Evolutionary conservation across 179 eudicot genomes (phyloP).

Genomic region (Gypsophila paniculata): DNA sequence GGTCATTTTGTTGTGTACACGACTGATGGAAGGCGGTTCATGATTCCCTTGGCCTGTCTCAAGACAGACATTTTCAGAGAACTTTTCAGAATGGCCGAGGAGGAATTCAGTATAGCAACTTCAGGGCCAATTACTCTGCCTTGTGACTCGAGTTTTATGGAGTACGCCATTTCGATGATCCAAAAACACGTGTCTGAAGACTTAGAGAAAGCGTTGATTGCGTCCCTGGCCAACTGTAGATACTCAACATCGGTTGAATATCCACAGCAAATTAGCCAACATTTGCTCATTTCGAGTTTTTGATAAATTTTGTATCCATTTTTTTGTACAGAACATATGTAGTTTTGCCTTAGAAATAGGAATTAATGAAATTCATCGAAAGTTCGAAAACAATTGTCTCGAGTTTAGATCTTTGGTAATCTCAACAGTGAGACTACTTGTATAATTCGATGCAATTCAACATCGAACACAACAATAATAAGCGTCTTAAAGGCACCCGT

Average conservation of each 20-base stretch:
- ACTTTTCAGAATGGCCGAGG: slow-evolving; percentile 40
- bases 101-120: slow-evolving; percentile 22
- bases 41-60: background rate
- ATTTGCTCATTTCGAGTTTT: slow-evolving; percentile 6
- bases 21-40: background rate
- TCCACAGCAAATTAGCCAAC: background rate
- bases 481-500: background rate
- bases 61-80: slow-evolving; percentile 27
- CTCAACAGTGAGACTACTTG: too few relatives aligned
- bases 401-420: too few relatives aligned
- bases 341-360: background rate
- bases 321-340: background rate
- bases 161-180: slow-evolving; percentile 23
- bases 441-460: background rate
- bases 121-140: slow-evolving; percentile 13
- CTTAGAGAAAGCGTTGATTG: slow-evolving; percentile 21
- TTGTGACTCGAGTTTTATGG: slow-evolving; percentile 24
- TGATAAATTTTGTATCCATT: background rate
- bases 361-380: background rate
- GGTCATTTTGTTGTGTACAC: slow-evolving; percentile 19
- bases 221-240: background rate
- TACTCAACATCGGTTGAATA: slow-evolving; percentile 9
- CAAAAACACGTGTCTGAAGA: slow-evolving; percentile 15
- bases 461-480: background rate
- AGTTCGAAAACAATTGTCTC: background rate